Base-by-base conservation (phyloP, 2,329 filamentous ascomycete genomes). In the Mycogone perniciosa region DNA sequence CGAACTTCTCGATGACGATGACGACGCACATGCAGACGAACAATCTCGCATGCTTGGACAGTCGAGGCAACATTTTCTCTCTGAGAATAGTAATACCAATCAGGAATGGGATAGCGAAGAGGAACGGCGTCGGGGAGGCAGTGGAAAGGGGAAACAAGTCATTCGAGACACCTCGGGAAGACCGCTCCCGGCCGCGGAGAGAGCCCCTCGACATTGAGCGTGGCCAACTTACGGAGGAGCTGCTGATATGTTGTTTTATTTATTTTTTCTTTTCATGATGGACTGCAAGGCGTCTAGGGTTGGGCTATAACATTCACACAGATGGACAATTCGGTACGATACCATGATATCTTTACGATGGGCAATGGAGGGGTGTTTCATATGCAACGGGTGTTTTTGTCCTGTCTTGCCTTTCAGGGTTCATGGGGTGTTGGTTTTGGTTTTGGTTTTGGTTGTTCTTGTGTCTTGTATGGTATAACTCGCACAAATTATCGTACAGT, bases 1-100 rank as follows among this genome's bases (percentile, higher is more conserved):
- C 53, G 84, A 83, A 62, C 72, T 88, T 53, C 67, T 89, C 49
- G 79, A 82, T 35, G 74, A 82, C 37, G 75, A 78, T 46, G 74
- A 79, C 51, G 72, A 76, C 13, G 65, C 71, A 27, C 64, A 70
- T 42, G 65, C 69, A 2, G 67, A 76, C 55, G 84, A 82, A 70
- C 73, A 73, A 58, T 76, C 76, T 52, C 75, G 73, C 54, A 86
- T 84, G 82, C 69, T 86, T 48, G 70, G 73, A 43, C 61, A 66
- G 41, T 62, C 62, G n/a, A 55, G 57, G 40, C 59, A 65, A 30
- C 67, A 65, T 44, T 58, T 67, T 10, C 56, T 69, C 9, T 60
- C 59, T 10, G 59, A 61, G 56, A 48, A 56, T 47, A 53, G 20
- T 20, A 20, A 20, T 20, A 20, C 20, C 20, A 3, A 59, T 41